A percentile compares a stretch with the other conserved stretches of the same genome.
phyloP scores from a whole-genome alignment of 2,329 filamentous ascomycete genomes.

The Mariannaea elegans region DNA sequence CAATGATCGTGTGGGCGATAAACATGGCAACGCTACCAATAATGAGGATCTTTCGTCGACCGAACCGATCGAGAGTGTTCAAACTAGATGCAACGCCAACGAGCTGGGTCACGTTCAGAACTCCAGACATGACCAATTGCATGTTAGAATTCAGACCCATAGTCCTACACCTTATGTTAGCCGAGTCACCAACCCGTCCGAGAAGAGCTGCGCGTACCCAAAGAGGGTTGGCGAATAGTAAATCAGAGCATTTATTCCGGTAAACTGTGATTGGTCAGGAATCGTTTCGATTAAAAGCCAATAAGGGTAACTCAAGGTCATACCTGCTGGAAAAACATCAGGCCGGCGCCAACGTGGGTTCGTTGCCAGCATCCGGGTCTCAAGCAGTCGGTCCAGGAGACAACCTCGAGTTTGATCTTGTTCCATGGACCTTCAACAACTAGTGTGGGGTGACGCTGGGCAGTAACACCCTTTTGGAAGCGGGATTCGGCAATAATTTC shows the following conservation, averaged over 20 bases:
- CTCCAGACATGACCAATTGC: constrained; percentile 45
- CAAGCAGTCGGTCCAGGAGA: constrained; percentile 60
- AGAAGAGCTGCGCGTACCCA: constrained; percentile 32
- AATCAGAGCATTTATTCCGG: constrained; percentile 55
- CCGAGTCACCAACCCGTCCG: neutral
- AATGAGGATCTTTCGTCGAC: constrained; percentile 39
- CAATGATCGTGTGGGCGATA: constrained; percentile 39
- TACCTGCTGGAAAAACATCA: constrained; percentile 69
- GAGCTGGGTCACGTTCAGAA: constrained; percentile 43
- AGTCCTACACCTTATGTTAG: constrained; percentile 37
- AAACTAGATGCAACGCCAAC: constrained; percentile 53
- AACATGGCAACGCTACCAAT: constrained; percentile 40
- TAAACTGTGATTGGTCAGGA: constrained; percentile 26
- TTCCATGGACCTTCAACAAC: constrained; percentile 45
- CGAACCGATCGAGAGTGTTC: constrained; percentile 50
- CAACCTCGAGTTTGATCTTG: constrained; percentile 56
- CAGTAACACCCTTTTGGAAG: constrained; percentile 41
- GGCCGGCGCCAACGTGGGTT: constrained; percentile 54
- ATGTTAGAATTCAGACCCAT: constrained; percentile 56
- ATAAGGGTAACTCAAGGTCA: too few relatives aligned
- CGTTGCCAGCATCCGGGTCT: constrained; percentile 57
- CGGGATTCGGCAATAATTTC: constrained; percentile 39
- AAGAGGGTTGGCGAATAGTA: constrained; percentile 70
- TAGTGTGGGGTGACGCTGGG: constrained; percentile 45
- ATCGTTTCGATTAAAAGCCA: too few relatives aligned